phyloP scores from a whole-genome alignment of 116 monocot species.

The Dioscorea cayenensis region DNA sequence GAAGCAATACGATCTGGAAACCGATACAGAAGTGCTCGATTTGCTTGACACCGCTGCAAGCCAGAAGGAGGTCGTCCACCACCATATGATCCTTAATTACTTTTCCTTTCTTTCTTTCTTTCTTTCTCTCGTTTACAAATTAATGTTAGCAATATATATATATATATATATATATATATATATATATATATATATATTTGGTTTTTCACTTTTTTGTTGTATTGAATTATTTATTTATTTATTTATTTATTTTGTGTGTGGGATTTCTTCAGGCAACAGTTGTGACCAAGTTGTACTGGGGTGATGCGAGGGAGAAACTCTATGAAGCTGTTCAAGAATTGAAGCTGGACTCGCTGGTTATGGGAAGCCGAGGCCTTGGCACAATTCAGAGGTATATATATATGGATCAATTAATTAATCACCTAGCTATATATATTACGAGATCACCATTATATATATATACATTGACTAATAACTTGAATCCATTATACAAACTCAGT shows the following conservation, averaged over 20 bases:
- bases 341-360: constrained; percentile 67
- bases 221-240: no score
- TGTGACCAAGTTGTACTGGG: constrained; percentile 70
- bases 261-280: constrained; percentile 35
- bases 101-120: not conserved
- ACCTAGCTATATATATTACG: no score
- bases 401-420: no score
- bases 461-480: no score
- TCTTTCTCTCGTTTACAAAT: not conserved
- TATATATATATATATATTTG: no score
- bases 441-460: no score
- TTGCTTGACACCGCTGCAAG: constrained; percentile 61
- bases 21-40: constrained; percentile 55
- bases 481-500: no score
- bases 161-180: no score
- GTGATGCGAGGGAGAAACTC: constrained; percentile 91
- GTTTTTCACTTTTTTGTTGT: no score
- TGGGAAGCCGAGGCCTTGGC: constrained; percentile 87
- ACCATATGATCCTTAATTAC: no score
- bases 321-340: constrained; percentile 56
- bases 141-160: not conserved
- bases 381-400: constrained; percentile 46
- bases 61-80: constrained; percentile 37
- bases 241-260: no score
- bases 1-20: constrained; percentile 43